These are phyloP conservation scores for Pythium pyrilobum DNA, from an alignment of 352 stramenopile genomes.

Conservation along the genomic window DNA sequence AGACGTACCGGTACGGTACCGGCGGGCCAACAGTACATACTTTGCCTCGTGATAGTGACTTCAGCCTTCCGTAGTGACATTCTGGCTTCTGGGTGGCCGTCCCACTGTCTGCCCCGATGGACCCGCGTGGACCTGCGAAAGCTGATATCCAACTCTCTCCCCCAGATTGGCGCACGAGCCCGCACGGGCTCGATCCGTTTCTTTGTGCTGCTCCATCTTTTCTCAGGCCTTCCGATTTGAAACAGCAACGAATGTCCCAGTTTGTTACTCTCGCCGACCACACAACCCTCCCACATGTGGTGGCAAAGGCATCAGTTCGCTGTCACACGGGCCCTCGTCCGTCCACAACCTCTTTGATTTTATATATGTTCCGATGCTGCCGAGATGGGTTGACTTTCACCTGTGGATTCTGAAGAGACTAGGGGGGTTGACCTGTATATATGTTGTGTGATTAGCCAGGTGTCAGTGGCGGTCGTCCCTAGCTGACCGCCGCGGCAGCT, in stretches of 20 bases:
- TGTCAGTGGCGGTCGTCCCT: too few species aligned
- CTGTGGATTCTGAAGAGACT: too few species aligned
- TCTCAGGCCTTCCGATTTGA: not conserved
- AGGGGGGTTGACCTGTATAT: too few species aligned
- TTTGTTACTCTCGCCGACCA: too few species aligned
- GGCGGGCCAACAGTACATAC: not conserved
- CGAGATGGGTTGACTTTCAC: conserved; percentile 5
- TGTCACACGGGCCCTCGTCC: not conserved
- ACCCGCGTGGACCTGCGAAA: conserved; percentile 1
- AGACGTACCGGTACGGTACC: not conserved
- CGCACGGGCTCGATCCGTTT: too few species aligned
- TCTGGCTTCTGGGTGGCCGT: conserved; percentile 16
- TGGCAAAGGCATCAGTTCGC: not conserved
- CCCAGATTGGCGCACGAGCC: not conserved
- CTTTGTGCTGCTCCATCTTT: too few species aligned
- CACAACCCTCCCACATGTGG: too few species aligned
- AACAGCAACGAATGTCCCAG: too few species aligned
- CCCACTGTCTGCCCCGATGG: conserved; percentile 11
- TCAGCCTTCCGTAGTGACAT: not conserved
- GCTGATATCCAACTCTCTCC: not conserved
- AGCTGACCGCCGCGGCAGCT: not conserved
- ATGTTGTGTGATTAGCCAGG: too few species aligned
- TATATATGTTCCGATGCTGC: conserved; percentile 21
- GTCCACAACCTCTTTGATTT: conserved; percentile 1
- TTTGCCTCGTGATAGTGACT: not conserved